phyloP scores from a whole-genome alignment of 768 basidiomycete species.

The Wakefieldia striispora region DNA sequence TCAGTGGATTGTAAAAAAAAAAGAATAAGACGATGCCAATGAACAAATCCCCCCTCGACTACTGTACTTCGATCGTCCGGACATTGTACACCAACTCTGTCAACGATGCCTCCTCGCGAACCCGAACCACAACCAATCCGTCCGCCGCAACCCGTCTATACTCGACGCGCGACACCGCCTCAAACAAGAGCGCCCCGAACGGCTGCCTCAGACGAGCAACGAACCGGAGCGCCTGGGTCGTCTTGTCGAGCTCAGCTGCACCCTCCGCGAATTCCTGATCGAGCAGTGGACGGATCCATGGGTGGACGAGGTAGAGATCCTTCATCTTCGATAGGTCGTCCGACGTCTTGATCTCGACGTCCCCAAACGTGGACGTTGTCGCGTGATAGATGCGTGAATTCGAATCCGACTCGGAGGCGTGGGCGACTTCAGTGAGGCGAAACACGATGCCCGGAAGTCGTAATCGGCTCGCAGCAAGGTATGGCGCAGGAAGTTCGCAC shows the following conservation, averaged over 20 bases:
- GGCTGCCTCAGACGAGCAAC: conserved; percentile 2
- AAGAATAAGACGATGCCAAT: no score
- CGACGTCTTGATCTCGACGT: conserved; percentile 8
- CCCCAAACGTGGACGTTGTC: conserved; percentile 1
- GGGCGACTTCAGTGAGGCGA: background rate
- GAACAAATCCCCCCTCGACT: no score
- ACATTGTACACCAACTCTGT: background rate
- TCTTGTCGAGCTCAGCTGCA: background rate
- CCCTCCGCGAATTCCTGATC: conserved; percentile 1
- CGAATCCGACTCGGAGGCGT: no score
- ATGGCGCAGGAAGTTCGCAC: background rate
- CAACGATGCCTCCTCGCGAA: background rate
- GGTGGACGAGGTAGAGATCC: background rate
- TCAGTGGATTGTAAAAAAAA: no score
- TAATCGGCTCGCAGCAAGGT: background rate
- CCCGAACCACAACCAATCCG: background rate
- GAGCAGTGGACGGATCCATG: conserved; percentile 2
- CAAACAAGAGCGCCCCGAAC: conserved; percentile 2
- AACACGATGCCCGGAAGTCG: conserved; percentile 3
- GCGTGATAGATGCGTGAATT: conserved; percentile 1
- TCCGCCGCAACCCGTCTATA: conserved; percentile 2
- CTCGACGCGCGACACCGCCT: background rate
- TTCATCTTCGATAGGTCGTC: background rate
- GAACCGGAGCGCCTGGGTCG: conserved; percentile 1
- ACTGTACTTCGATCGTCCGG: no score